Evolutionary conservation across 164 flowering plant species (phyloP), one percentile per base, ranked within the genome.

Genomic region (Cinnamomum micranthum): DNA sequence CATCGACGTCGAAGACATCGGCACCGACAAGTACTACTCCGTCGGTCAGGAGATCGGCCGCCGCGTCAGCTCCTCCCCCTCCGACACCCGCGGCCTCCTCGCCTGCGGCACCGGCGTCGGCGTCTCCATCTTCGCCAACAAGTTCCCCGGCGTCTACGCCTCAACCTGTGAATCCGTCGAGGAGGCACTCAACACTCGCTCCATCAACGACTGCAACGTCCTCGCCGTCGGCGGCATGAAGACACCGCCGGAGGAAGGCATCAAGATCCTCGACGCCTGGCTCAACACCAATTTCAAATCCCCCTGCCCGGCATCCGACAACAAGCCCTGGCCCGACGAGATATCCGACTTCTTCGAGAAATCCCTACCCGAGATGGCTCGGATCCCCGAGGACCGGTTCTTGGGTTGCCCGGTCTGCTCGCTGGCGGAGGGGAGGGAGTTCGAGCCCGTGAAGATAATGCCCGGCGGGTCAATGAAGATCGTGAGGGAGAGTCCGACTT

Each of bases 21-120:
- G 98, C 69, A 88, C 91, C 77, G 86, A 81, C 78, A 86, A 91
- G 64, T 93, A 95, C 91, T 95, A 95, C 88, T 82, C 93, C 80
- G 77, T 87, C 82, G 97, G 87, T 69, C 90, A 89, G 22, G 88
- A 95, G 69, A 82, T 93, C 77, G 97, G 93, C 74, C 90, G 88
- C 63, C 88, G 88, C 20, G 91, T 93, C 82, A 80, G 83, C 87
- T n/a, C 80, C 77, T 73, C 83, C 62, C 22, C 69, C 14, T 24
- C 77, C 50, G 89, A 86, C n/a, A 86, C 83, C 66, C 88, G 95
- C 19, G 99, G 99, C 71, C 88, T 95, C 64, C 84, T 95, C 75
- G 94, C 91, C 24, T 95, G 99, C 79, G 99, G 99, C 22, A 92
- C 97, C 33, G 99, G 99, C 73, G 89, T 80, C 64, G 99, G 99